Evolutionary conservation across 2,329 filamentous ascomycete species (phyloP), one percentile per base, ranked within the genome.

Genomic region (Lachnellula arida): DNA sequence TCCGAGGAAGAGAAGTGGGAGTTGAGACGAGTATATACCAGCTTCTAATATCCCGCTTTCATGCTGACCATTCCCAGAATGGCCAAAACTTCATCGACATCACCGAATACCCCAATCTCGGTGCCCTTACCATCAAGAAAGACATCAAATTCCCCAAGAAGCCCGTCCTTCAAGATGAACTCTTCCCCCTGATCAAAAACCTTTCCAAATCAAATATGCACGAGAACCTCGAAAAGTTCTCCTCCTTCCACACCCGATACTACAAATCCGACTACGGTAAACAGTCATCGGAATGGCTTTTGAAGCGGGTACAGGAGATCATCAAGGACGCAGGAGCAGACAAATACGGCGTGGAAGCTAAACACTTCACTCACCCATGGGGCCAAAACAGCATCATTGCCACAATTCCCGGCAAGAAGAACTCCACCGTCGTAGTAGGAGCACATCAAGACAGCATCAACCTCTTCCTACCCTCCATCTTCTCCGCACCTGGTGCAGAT

Each of bases 381-480:
- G 87, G 87, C 59, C 93, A 99, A 70, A 87, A 87, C 73, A 93
- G 87, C 60, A 87, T 97, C 68, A 95, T 97, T 68, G 92, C 91
- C 23, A 92, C 87, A 6, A 91, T 99, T 49, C 93, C 93, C 0
- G 93, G 93, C 54, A 81, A 88, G 75, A 88, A 82, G 56, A 86
- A 94, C 68, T 88, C 87, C 72, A 96, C 92, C 0, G 81, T 95
- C 34, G 86, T 97, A 22, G 87, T 97, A 63, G 92, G 93, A 51
- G 91, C 92, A 1, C 92, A 97, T 72, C 92, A 96, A 71, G 93
- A 97, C 72, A 95, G 89, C 66, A 95, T 96, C 74, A 97, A 97
- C 74, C 79, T 96, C 46, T 96, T 91, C 75, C 74, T 96, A 12
- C 93, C 92, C 0, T 89, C 87, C 2, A 77, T 96, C 37, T 80